These are phyloP conservation scores for Saccharum hybrid DNA, from an alignment of 202 grass and related monocot species.

Conservation along the genomic window DNA sequence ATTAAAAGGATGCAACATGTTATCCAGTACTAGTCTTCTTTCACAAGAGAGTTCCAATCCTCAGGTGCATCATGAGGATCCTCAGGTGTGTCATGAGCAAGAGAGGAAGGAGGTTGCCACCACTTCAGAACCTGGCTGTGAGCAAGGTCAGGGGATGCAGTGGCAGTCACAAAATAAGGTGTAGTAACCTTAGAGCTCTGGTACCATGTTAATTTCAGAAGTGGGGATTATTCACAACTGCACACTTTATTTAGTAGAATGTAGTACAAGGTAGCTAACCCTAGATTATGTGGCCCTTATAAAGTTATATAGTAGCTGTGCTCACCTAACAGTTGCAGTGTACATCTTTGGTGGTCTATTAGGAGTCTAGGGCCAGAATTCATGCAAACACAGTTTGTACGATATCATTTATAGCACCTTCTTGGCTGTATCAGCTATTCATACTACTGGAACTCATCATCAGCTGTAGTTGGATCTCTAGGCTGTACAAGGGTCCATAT, in stretches of 20 bases:
- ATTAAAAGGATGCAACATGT: conserved; percentile 27
- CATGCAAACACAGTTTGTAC: not conserved
- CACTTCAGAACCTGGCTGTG: not conserved
- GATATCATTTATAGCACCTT: too few species aligned
- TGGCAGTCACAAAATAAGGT: conserved; percentile 9
- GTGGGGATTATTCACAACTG: not conserved
- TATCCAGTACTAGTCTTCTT: conserved; percentile 35
- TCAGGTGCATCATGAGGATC: conserved; percentile 24
- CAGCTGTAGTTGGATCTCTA: not conserved
- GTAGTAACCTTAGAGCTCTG: not conserved
- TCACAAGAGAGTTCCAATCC: conserved; percentile 17
- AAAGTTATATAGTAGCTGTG: not conserved
- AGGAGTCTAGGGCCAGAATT: conserved; percentile 22
- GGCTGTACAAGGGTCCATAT: conserved; percentile 18
- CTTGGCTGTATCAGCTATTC: conserved; percentile 15
- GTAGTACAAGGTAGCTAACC: conserved; percentile 9
- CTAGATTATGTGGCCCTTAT: conserved; percentile 9
- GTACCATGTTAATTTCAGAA: conserved; percentile 3
- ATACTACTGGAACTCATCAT: conserved; percentile 4
- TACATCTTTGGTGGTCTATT: conserved; percentile 17
- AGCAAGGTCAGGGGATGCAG: conserved; percentile 18
- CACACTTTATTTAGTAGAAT: not conserved
- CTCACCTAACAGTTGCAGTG: not conserved
- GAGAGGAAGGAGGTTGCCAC: conserved; percentile 7
- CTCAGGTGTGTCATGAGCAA: conserved; percentile 32